Evolutionary conservation across 2,329 filamentous ascomycete genomes (phyloP).

Genomic region (Sporothrix brasiliensis): DNA sequence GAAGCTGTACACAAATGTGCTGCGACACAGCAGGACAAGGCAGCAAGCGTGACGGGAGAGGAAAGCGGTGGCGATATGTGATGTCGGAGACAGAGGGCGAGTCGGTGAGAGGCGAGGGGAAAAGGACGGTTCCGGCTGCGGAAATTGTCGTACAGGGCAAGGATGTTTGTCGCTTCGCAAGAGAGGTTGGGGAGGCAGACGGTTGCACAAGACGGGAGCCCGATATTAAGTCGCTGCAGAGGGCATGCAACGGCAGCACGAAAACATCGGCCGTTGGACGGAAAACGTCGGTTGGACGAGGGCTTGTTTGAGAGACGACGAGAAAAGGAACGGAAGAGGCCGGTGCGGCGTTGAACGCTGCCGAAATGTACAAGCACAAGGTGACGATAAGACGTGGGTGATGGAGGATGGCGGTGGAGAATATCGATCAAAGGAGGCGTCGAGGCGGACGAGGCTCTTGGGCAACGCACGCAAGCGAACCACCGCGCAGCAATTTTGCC

Average conservation of each 20-base stretch:
- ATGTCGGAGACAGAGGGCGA: not conserved
- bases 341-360: constrained; percentile 3
- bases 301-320: not conserved
- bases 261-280: constrained; percentile 18
- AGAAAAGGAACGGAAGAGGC: not conserved
- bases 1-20: not conserved
- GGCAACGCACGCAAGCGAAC: not conserved
- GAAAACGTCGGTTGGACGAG: constrained; percentile 3
- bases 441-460: constrained; percentile 2
- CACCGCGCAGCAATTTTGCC: constrained; percentile 4
- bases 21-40: not conserved
- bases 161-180: constrained; percentile 1
- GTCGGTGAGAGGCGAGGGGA: not conserved
- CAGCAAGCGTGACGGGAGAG: not conserved
- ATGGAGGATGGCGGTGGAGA: not conserved
- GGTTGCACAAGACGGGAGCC: constrained; percentile 12
- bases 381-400: not conserved
- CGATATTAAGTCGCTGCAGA: constrained; percentile 26
- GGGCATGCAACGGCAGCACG: constrained; percentile 10
- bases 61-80: not conserved
- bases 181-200: not conserved
- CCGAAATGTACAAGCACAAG: not conserved
- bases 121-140: not conserved
- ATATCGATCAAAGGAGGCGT: not conserved
- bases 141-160: not conserved